A percentile compares a stretch with the other conserved stretches of the same genome.
Conservation (phyloP, 1,284 basidiomycete species). For the Ustilago nuda region DNA sequence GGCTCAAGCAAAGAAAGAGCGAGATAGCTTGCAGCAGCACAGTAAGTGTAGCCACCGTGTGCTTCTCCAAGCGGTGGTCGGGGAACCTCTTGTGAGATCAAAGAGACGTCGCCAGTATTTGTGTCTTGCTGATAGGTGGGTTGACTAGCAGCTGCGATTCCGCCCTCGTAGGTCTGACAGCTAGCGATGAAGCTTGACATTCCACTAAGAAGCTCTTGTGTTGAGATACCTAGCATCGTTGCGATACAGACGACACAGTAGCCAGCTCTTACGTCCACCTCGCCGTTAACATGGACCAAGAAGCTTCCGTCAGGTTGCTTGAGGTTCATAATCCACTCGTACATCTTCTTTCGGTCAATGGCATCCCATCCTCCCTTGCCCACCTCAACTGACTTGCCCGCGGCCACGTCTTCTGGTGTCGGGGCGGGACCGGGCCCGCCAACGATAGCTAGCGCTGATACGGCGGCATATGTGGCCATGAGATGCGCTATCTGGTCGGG, state of each 20-base stretch:
- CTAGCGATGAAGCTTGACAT: conserved; percentile 74
- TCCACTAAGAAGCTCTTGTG: conserved; percentile 80
- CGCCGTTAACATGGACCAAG: conserved; percentile 85
- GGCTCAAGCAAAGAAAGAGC: conserved; percentile 74
- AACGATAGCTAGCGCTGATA: conserved; percentile 84
- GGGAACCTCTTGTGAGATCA: conserved; percentile 66
- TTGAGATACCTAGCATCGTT: conserved; percentile 81
- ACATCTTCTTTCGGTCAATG: conserved; percentile 75
- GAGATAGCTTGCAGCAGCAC: conserved; percentile 85
- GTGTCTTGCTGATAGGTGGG: conserved; percentile 71
- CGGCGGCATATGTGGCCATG: conserved; percentile 88
- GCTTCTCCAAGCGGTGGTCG: conserved; percentile 85
- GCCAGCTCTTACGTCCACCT: conserved; percentile 89
- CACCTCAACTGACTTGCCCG: conserved; percentile 73
- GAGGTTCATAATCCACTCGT: conserved; percentile 89
- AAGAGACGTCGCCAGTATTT: conserved; percentile 25
- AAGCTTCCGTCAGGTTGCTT: conserved; percentile 96
- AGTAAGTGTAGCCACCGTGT: conserved; percentile 97
- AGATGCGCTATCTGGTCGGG: conserved; percentile 89
- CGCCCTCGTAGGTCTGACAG: conserved; percentile 98
- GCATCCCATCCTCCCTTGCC: conserved; percentile 69
- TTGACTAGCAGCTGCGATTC: conserved; percentile 86
- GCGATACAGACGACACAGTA: conserved; percentile 82
- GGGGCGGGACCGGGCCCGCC: conserved; percentile 74
- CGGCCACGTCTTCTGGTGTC: conserved; percentile 37